Conservation (phyloP, 768 basidiomycete genomes). For the Chalciporus sphaerocephalus region DNA sequence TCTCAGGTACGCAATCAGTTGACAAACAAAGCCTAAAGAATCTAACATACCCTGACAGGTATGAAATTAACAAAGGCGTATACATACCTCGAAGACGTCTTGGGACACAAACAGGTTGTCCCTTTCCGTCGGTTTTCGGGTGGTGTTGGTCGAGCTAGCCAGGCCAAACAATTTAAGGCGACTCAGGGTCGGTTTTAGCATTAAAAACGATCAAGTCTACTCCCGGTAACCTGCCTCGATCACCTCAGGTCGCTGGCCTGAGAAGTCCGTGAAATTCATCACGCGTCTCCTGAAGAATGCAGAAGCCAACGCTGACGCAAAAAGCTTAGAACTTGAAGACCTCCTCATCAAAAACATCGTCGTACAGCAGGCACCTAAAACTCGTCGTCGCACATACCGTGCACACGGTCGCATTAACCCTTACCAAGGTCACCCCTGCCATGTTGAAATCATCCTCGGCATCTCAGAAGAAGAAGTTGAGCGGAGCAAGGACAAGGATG, state of each 20-base stretch:
- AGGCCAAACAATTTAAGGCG: constrained; percentile 94
- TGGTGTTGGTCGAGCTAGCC: constrained; percentile 90
- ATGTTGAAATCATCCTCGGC: constrained; percentile 90
- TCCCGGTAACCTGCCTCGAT: neutral
- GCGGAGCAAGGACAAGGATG: constrained; percentile 82
- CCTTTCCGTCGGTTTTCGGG: constrained; percentile 96
- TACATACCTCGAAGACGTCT: constrained; percentile 87
- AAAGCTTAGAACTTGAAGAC: constrained; percentile 90
- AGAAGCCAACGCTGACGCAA: constrained; percentile 97
- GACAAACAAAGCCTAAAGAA: neutral
- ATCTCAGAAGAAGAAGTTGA: constrained; percentile 80
- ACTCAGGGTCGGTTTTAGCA: constrained; percentile 73
- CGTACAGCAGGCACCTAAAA: constrained; percentile 99
- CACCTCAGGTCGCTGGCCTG: constrained; percentile 93
- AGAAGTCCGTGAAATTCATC: constrained; percentile 97
- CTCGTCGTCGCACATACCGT: constrained; percentile 98
- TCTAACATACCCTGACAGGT: constrained; percentile 44
- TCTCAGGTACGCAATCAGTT: constrained; percentile 59
- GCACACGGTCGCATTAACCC: constrained; percentile 98
- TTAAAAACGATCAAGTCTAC: neutral
- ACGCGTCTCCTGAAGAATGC: constrained; percentile 95
- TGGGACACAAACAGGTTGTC: constrained; percentile 94
- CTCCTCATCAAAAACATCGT: constrained; percentile 94
- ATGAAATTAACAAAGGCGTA: constrained; percentile 94
- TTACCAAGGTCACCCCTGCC: constrained; percentile 96